Percentiles rank a stretch among this genome's conserved stretches.
Evolutionary conservation across 345 rosid species (phyloP).

Genomic region (Hevea brasiliensis): DNA sequence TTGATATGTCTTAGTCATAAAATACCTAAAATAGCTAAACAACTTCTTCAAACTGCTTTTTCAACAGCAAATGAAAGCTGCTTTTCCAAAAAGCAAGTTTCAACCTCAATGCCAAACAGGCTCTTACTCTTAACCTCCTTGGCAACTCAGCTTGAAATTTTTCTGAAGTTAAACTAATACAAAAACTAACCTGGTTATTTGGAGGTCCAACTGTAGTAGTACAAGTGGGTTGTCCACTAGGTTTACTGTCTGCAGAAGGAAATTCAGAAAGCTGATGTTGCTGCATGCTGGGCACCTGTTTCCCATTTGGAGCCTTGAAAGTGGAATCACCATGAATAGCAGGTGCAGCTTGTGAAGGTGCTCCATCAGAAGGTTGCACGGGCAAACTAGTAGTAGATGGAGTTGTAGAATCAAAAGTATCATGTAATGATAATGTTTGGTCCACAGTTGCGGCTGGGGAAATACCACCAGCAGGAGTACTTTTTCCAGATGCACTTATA

Average conservation of each 20-base stretch:
- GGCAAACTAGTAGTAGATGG: conserved; percentile 30
- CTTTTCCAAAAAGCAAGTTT: too few species aligned
- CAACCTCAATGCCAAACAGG: too few species aligned
- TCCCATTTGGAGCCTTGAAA: conserved; percentile 14
- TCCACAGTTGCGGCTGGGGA: background rate
- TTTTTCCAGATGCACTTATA: conserved; percentile 14
- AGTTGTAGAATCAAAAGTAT: conserved; percentile 5
- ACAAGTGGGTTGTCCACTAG: conserved; percentile 21
- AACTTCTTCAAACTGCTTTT: too few species aligned
- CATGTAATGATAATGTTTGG: conserved; percentile 11
- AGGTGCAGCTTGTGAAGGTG: conserved; percentile 17
- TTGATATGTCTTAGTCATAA: too few species aligned
- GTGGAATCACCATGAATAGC: conserved; percentile 13
- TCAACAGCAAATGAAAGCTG: too few species aligned
- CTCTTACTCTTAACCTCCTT: too few species aligned
- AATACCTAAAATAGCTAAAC: too few species aligned
- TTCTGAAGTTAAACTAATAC: background rate
- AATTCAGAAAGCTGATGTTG: conserved; percentile 24
- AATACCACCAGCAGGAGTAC: background rate
- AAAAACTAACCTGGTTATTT: conserved; percentile 44
- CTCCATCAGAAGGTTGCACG: conserved; percentile 20
- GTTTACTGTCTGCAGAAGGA: conserved; percentile 20
- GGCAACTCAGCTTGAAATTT: background rate
- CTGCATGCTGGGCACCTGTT: conserved; percentile 22
- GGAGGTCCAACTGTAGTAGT: conserved; percentile 17